Base-by-base conservation (phyloP, 2,329 filamentous ascomycete genomes). In the Cadophora gregata region DNA sequence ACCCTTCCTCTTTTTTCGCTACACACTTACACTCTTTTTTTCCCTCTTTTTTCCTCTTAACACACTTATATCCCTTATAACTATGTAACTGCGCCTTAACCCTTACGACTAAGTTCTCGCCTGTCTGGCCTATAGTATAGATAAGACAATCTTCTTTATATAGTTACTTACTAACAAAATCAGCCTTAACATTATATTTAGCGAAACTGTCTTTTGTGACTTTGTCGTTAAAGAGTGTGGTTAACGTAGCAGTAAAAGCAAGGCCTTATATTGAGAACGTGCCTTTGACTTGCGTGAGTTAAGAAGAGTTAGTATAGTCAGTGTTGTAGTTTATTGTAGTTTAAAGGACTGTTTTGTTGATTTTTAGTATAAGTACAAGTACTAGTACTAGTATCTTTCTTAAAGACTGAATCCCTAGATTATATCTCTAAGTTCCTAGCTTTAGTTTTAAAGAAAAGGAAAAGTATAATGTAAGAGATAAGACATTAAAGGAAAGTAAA, bases 111-210 rank as follows among this genome's bases (percentile, higher is more conserved):
- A 76, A 79, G 69, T 82, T 82, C 74, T 81, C 77, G 12, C 0
- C 82, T 7, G 74, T 79, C 51, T 78, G 73, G 0, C 77, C 76
- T 1, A 84, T 79, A 6, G 81, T 81, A 66, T 82, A 81, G 16
- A 80, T 78, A 1, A 81, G 65, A 2, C 80, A 78, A 27, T 83
- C 79, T 19, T 82, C 80, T 5, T 81, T 81, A 76, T 79, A 84
- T 1, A 80, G 80, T 80, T 81, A 82, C 64, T 80, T 67, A 3
- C 68, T 73, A 25, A 70, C 59, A 25, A 67, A 64, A 27, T 72
- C 73, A 12, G 75, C 75, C 24, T 75, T 74, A 63, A 76, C 74
- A 48, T 80, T 77, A 59, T 78, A 80, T 71, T 81, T 74, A 0
- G 69, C 78, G 66, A 75, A 81, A 45, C 77, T 75, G 24, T 76